Conservation (phyloP, 768 basidiomycete genomes). For the Trametes cubensis region DNA sequence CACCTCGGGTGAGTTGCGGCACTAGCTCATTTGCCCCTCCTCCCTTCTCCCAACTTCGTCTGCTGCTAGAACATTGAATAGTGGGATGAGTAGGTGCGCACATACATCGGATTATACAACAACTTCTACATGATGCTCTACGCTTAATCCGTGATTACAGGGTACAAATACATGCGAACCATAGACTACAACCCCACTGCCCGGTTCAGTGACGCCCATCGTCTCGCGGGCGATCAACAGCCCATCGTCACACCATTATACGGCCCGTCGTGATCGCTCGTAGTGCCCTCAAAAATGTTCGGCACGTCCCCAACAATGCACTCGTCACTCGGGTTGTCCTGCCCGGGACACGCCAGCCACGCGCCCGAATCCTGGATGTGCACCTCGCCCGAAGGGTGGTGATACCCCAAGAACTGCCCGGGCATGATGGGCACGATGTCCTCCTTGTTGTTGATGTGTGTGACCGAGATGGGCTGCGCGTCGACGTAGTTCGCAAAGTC, state of each 20-base stretch:
- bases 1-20: no score
- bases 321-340: slow-evolving; percentile 57
- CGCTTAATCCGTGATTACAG: no score
- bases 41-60: no score
- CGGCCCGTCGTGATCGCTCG: slow-evolving; percentile 52
- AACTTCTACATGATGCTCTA: no score
- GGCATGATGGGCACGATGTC: slow-evolving; percentile 42
- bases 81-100: no score
- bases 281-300: slow-evolving; percentile 47
- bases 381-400: slow-evolving; percentile 45
- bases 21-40: no score
- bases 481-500: slow-evolving; percentile 63
- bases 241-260: slow-evolving; percentile 41
- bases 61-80: no score
- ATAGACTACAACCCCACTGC: no score
- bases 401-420: slow-evolving; percentile 45
- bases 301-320: slow-evolving; percentile 59
- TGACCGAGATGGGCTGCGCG: slow-evolving; percentile 43
- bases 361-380: slow-evolving; percentile 44
- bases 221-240: slow-evolving; percentile 10
- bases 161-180: not conserved
- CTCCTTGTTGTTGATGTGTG: slow-evolving; percentile 56
- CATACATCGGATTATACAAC: no score
- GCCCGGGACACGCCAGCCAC: slow-evolving; percentile 60
- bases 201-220: no score